Percentiles rank a stretch among this genome's conserved stretches.
These are phyloP conservation scores for Crucibulum laeve DNA, from an alignment of 768 basidiomycete species.

Conservation along the genomic window DNA sequence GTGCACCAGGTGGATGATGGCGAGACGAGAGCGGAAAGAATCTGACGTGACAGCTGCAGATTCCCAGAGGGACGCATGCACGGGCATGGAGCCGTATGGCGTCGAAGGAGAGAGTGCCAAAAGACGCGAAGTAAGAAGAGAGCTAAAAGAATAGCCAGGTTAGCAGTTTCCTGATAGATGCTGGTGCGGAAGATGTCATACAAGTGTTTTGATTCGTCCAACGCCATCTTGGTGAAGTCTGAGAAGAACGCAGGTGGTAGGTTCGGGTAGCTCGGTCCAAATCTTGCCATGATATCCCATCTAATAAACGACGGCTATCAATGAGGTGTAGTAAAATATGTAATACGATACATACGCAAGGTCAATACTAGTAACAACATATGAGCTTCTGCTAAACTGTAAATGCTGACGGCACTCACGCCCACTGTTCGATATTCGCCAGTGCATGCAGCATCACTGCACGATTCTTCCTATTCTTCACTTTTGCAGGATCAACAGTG, in stretches of 20 bases:
- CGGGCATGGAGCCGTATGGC: constrained; percentile 68
- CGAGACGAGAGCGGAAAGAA: constrained; percentile 67
- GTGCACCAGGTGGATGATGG: constrained; percentile 83
- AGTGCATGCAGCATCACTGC: constrained; percentile 78
- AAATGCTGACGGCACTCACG: constrained; percentile 43
- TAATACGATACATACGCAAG: constrained; percentile 49
- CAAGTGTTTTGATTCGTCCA: constrained; percentile 88
- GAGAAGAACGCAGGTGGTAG: constrained; percentile 74
- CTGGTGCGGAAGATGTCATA: constrained; percentile 18
- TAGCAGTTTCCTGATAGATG: no score
- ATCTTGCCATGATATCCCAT: constrained; percentile 83
- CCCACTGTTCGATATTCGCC: constrained; percentile 88
- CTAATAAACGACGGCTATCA: constrained; percentile 22
- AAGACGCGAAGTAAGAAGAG: constrained; percentile 60
- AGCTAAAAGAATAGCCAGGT: constrained; percentile 25
- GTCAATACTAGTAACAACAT: constrained; percentile 47
- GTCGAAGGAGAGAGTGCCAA: constrained; percentile 57
- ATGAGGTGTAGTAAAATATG: background rate
- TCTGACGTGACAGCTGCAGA: constrained; percentile 64
- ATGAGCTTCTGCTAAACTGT: background rate
- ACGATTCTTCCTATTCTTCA: constrained; percentile 56
- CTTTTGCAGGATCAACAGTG: constrained; percentile 55
- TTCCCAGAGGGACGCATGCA: constrained; percentile 80
- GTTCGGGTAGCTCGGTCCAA: constrained; percentile 53
- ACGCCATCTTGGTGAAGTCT: constrained; percentile 80